phyloP scores from a whole-genome alignment of 208 protist species.

The Trypanosoma grayi region DNA sequence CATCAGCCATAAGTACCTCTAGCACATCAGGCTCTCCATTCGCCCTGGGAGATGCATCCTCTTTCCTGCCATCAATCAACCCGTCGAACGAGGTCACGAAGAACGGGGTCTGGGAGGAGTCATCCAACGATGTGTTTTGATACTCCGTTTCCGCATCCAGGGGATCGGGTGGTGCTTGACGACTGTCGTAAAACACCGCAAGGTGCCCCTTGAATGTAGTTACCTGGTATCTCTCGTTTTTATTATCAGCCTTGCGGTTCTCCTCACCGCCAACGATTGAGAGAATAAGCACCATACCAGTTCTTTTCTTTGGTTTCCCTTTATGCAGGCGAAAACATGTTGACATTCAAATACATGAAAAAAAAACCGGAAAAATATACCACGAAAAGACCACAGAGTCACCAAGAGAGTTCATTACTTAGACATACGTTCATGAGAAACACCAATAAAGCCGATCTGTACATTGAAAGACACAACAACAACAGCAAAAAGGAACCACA shows the following conservation, averaged over 20 bases:
- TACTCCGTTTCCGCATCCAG: constrained; percentile 8
- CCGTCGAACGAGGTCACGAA: constrained; percentile 71
- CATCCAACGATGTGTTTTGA: constrained; percentile 7
- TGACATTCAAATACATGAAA: neutral
- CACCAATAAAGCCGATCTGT: neutral
- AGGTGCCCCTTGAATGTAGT: constrained; percentile 1
- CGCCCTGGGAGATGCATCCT: constrained; percentile 13
- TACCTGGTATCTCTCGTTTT: constrained; percentile 19
- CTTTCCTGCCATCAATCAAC: constrained; percentile 42
- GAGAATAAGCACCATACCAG: constrained; percentile 28
- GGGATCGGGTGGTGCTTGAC: constrained; percentile 9
- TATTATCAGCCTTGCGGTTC: constrained; percentile 3
- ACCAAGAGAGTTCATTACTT: no score
- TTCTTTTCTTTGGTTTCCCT: neutral
- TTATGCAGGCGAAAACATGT: neutral
- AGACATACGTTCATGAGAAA: no score
- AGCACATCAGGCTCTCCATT: constrained; percentile 24
- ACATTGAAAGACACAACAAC: neutral
- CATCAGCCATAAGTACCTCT: constrained; percentile 54
- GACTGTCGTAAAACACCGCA: constrained; percentile 27
- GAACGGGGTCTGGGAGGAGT: constrained; percentile 28
- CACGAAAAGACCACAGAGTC: no score
- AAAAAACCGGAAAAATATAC: neutral
- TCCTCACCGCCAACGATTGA: constrained; percentile 7
- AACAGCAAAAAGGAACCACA: neutral